Evolutionary conservation across 331 rosid genomes (phyloP).

Genomic region (Spiraea crenata): DNA sequence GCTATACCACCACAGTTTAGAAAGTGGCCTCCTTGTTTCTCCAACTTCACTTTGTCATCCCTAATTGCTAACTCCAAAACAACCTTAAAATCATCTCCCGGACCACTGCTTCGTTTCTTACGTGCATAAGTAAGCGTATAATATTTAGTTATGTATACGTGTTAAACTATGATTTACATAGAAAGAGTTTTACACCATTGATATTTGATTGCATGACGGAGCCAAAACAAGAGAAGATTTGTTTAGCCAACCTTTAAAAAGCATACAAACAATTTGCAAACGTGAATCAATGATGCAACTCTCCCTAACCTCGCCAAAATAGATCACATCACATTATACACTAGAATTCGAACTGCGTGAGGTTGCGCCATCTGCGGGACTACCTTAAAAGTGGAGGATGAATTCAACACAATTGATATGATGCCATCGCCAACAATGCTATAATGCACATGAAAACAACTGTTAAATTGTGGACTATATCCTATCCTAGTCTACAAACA

Average conservation of each 20-base stretch:
- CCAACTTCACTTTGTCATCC: background rate
- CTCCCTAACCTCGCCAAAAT: background rate
- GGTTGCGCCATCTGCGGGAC: background rate
- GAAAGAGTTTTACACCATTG: too few relatives aligned
- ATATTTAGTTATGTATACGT: too few relatives aligned
- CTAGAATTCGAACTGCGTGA: background rate
- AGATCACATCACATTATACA: constrained; percentile 2
- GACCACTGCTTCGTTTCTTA: too few relatives aligned
- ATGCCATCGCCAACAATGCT: background rate
- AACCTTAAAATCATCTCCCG: too few relatives aligned
- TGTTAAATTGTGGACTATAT: background rate
- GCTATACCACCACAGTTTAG: background rate
- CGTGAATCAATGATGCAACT: background rate
- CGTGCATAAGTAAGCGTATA: too few relatives aligned
- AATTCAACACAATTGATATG: background rate
- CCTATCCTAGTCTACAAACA: background rate
- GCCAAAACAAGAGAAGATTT: background rate
- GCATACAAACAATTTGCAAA: background rate
- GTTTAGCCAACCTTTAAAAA: background rate
- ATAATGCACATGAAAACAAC: background rate
- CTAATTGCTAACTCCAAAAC: background rate
- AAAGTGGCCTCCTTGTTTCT: constrained; percentile 4
- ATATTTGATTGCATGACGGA: too few relatives aligned
- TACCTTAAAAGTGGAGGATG: background rate
- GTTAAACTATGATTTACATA: too few relatives aligned